Evolutionary conservation across 371 early-diverging fungal species (phyloP).

Genomic region (Circinella umbellata): DNA sequence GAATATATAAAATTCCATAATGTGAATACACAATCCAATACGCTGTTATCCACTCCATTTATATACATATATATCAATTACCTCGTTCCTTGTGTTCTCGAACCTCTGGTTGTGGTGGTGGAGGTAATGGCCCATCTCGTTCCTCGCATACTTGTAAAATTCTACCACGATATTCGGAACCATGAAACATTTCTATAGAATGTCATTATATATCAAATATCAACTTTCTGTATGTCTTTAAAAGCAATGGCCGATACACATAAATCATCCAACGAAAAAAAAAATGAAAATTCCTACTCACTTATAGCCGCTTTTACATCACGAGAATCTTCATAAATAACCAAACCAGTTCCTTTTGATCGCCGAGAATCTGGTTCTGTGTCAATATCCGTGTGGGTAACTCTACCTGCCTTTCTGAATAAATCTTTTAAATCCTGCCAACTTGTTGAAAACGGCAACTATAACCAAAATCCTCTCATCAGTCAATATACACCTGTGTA

Average conservation of each 20-base stretch:
- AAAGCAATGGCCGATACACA: not conserved
- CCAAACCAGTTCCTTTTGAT: slow-evolving; percentile 75
- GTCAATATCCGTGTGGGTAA: slow-evolving; percentile 71
- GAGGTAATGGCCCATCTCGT: slow-evolving; percentile 28
- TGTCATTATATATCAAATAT: no score
- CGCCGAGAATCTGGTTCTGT: slow-evolving; percentile 59
- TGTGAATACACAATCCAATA: no score
- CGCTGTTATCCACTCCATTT: no score
- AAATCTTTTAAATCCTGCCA: slow-evolving; percentile 84
- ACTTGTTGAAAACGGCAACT: slow-evolving; percentile 75
- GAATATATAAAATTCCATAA: not conserved
- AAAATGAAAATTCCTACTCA: slow-evolving; percentile 32
- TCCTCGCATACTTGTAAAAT: slow-evolving; percentile 78
- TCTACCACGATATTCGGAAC: slow-evolving; percentile 79
- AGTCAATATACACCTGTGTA: not conserved
- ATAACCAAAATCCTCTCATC: slow-evolving; percentile 1
- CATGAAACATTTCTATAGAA: slow-evolving; percentile 69
- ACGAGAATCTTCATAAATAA: slow-evolving; percentile 65
- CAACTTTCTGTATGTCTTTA: not conserved
- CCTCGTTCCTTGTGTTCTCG: slow-evolving; percentile 11
- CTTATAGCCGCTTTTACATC: slow-evolving; percentile 75
- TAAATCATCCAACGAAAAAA: slow-evolving; percentile 22
- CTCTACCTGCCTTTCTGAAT: slow-evolving; percentile 69
- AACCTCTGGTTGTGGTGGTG: slow-evolving; percentile 12
- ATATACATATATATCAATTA: not conserved